phyloP scores from a whole-genome alignment of 2,329 filamentous ascomycete genomes.

The Epichloe festucae region DNA sequence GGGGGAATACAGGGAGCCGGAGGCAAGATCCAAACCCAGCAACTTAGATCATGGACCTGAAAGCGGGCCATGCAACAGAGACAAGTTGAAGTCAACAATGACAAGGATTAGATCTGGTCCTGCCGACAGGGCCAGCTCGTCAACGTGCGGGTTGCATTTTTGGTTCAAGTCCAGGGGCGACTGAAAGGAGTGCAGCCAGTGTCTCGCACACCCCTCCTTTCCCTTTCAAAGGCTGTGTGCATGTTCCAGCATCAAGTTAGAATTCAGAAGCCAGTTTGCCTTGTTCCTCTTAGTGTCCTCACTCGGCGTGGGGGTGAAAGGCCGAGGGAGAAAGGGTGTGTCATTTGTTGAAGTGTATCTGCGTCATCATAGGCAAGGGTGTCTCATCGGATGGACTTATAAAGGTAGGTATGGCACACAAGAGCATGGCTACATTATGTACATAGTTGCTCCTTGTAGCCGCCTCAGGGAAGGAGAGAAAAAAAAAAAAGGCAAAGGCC shows the following conservation, averaged over 20 bases:
- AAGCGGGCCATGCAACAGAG: conserved; percentile 22
- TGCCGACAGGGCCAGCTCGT: conserved; percentile 9
- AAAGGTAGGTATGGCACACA: too few species aligned
- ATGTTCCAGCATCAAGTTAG: neutral
- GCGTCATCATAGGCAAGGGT: too few species aligned
- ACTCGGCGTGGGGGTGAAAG: neutral
- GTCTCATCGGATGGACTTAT: too few species aligned
- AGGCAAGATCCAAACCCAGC: conserved; percentile 20
- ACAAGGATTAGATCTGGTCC: neutral
- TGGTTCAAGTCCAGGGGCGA: neutral
- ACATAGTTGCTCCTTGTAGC: too few species aligned
- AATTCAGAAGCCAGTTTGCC: neutral
- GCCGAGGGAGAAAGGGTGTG: neutral
- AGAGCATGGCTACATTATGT: too few species aligned
- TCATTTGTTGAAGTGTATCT: too few species aligned
- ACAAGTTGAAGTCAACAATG: conserved; percentile 10
- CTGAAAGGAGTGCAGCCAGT: neutral
- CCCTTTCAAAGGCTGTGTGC: neutral
- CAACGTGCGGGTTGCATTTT: conserved; percentile 13
- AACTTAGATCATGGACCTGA: conserved; percentile 19
- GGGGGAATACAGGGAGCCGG: conserved; percentile 14
- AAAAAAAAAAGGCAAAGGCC: neutral
- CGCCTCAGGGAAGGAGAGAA: neutral
- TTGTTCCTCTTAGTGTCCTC: neutral
- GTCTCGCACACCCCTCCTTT: neutral